Percentiles rank a stretch among this genome's conserved stretches.
These are phyloP conservation scores for Melampsora larici-populina DNA, from an alignment of 1,284 basidiomycete species.

Conservation along the genomic window DNA sequence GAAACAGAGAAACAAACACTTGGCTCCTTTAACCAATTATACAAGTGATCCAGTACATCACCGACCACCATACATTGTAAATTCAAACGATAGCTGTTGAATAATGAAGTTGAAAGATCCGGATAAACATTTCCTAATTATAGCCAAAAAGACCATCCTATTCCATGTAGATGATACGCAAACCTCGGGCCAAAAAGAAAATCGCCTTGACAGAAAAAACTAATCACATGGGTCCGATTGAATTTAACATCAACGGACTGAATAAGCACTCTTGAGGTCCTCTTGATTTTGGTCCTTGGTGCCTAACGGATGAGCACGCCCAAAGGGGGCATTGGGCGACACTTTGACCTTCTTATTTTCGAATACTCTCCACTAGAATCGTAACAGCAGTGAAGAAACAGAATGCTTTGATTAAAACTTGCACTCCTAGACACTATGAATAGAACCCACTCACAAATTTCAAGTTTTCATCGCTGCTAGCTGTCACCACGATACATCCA, in stretches of 20 bases:
- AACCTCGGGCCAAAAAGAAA: too few relatives aligned
- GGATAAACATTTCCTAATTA: too few relatives aligned
- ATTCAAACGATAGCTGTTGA: too few relatives aligned
- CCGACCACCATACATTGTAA: too few relatives aligned
- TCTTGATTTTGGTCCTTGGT: background rate
- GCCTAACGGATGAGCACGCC: background rate
- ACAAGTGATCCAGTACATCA: too few relatives aligned
- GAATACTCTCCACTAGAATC: slow-evolving; percentile 1
- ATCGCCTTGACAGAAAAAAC: too few relatives aligned
- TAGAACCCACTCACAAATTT: slow-evolving; percentile 61
- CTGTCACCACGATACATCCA: slow-evolving; percentile 83
- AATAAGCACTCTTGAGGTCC: background rate
- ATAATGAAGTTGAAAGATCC: too few relatives aligned
- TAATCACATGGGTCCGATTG: too few relatives aligned
- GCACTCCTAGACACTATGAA: background rate
- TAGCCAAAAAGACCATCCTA: too few relatives aligned
- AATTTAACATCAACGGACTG: background rate
- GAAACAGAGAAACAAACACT: too few relatives aligned
- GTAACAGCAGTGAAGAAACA: background rate
- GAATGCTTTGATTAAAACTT: background rate
- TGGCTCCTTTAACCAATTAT: too few relatives aligned
- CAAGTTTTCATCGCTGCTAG: slow-evolving; percentile 86
- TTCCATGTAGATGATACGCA: too few relatives aligned
- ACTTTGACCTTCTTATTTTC: background rate
- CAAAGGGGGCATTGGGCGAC: background rate